These are phyloP conservation scores for Neonectria neomacrospora DNA, from an alignment of 2,329 filamentous ascomycete genomes.

Conservation along the genomic window DNA sequence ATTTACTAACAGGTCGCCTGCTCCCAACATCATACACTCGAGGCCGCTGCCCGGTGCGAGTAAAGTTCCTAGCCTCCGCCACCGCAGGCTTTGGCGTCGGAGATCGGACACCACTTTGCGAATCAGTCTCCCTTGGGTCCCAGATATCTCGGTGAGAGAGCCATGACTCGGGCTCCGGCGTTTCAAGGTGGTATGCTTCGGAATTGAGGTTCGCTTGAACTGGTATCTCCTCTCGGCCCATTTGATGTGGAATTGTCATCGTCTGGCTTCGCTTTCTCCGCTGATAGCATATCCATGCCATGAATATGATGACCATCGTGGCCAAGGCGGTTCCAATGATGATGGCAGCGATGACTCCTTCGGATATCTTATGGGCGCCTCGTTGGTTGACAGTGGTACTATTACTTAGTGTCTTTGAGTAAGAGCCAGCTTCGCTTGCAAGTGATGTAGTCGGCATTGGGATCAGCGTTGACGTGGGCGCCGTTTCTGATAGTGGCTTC, in stretches of 20 bases:
- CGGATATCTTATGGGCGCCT: conserved; percentile 14
- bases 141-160: conserved; percentile 24
- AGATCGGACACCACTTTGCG: conserved; percentile 31
- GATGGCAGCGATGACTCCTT: conserved; percentile 36
- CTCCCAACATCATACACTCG: conserved; percentile 35
- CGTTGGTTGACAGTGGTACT: background rate
- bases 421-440: conserved; percentile 7
- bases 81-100: conserved; percentile 42
- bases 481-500: conserved; percentile 3
- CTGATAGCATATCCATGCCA: conserved; percentile 29
- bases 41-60: conserved; percentile 38
- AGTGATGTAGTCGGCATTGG: background rate
- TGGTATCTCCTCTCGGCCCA: conserved; percentile 7
- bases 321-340: conserved; percentile 28
- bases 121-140: conserved; percentile 36
- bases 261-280: conserved; percentile 18
- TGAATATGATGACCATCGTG: conserved; percentile 1
- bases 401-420: conserved; percentile 1
- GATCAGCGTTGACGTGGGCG: conserved; percentile 5
- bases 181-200: conserved; percentile 14
- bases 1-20: conserved; percentile 21
- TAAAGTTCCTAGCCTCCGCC: conserved; percentile 40
- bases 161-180: conserved; percentile 30
- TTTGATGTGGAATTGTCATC: background rate
- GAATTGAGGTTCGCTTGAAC: conserved; percentile 15